Evolutionary conservation across 2,329 filamentous ascomycete species (phyloP), one percentile per base, ranked within the genome.

Genomic region (Chaetomiaceae sp.): DNA sequence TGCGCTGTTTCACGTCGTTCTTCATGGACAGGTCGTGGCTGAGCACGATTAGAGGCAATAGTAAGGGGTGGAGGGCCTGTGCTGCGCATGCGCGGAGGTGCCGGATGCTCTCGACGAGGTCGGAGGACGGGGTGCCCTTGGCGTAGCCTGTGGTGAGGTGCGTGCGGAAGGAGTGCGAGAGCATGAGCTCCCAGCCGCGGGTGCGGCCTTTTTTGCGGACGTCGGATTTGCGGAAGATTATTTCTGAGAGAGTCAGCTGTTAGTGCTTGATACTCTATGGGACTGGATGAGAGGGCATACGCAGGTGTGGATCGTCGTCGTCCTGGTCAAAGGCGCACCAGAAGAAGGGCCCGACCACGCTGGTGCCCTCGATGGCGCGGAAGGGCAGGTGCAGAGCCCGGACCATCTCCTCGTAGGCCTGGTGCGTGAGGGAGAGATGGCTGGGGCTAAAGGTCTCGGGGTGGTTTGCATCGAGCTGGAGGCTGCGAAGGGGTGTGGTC

Each of bases 191-290:
- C 80, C 81, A 85, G 40, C 82, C 82, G 51, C 82, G 77, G 15
- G 82, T 85, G 63, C 74, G 75, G 57, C 80, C 81, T 69, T 81
- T 83, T 65, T 85, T 85, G 47, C 80, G 78, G 31, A 85, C 82
- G 62, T 85, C 82, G n/a, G 79, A 83, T 67, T 85, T 85, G 60
- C 82, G 78, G 63, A 81, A 82, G 55, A 85, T 75, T 60, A 85
- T 79, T 62, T 85, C 77, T 80, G 53, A 15, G 51, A 20, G n/a
- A 1, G 37, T 64, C 20, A 59, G 51, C 36, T 5, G 36, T 15
- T 6, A 11, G 19, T 14, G 9, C 23, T n/a, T n/a, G n/a, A n/a
- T n/a, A n/a, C n/a, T n/a, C 23, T 15, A 7, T 14, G 1, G 12
- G 20, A 36, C 4, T 12, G 29, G 31, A 20, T 31, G 12, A 1